A percentile compares a stretch with the other conserved stretches of the same genome.
Evolutionary conservation across 2,329 filamentous ascomycete species (phyloP).

Genomic region (Aspergillus floridensis): DNA sequence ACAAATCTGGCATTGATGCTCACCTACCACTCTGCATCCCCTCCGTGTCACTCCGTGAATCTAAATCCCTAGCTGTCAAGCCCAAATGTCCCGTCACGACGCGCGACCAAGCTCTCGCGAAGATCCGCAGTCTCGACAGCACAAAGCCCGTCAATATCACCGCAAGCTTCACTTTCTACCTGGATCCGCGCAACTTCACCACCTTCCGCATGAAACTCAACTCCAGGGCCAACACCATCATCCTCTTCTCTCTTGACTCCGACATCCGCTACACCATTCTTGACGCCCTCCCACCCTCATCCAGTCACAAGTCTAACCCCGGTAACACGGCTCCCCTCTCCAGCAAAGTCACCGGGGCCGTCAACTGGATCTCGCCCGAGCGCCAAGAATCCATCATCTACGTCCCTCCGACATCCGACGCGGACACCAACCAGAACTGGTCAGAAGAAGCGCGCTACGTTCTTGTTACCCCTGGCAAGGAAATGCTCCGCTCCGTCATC

Average conservation of each 20-base stretch:
- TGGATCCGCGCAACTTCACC: constrained; percentile 33
- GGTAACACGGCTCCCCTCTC: constrained; percentile 2
- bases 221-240: constrained; percentile 25
- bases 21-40: constrained; percentile 28
- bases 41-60: constrained; percentile 30
- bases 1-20: constrained; percentile 12
- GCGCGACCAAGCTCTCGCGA: constrained; percentile 27
- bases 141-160: constrained; percentile 19
- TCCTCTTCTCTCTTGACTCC: constrained; percentile 29
- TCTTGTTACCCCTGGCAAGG: constrained; percentile 27
- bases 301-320: not conserved
- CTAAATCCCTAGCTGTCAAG: constrained; percentile 30
- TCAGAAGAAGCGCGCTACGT: constrained; percentile 22
- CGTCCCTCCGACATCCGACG: constrained; percentile 2
- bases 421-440: not conserved
- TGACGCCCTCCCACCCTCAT: constrained; percentile 9
- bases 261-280: constrained; percentile 27
- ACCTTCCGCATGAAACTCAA: constrained; percentile 34
- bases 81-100: constrained; percentile 24
- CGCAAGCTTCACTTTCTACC: constrained; percentile 29
- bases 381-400: constrained; percentile 25
- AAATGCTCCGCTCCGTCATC: constrained; percentile 26
- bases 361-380: constrained; percentile 28
- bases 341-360: not conserved
- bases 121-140: constrained; percentile 21